Percentiles rank a stretch among this genome's conserved stretches.
phyloP scores from a whole-genome alignment of 306 rosid species.

The Rosa chinensis region DNA sequence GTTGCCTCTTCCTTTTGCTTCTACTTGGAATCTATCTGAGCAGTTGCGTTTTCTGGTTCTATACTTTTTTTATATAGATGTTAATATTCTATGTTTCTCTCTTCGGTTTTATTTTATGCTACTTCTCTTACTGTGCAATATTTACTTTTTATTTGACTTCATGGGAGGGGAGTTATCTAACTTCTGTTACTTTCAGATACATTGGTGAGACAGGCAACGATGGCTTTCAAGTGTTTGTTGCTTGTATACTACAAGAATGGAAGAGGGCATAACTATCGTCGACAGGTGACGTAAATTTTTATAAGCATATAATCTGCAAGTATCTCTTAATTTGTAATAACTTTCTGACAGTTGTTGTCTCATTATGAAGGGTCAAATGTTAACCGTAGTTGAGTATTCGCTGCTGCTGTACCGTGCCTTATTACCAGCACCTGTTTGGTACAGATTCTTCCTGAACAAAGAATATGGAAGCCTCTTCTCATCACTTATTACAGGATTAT shows the following conservation, averaged over 20 bases:
- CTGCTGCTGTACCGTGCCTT: slow-evolving; percentile 77
- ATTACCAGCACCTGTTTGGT: slow-evolving; percentile 91
- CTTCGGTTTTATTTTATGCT: slow-evolving; percentile 5
- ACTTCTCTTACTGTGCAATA: background rate
- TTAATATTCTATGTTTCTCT: slow-evolving; percentile 7
- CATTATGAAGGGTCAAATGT: slow-evolving; percentile 71
- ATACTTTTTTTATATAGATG: background rate
- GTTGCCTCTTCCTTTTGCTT: background rate
- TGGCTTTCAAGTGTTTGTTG: slow-evolving; percentile 86
- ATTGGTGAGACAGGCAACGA: slow-evolving; percentile 70
- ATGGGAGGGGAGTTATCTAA: background rate
- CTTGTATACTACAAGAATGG: slow-evolving; percentile 78
- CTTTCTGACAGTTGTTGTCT: slow-evolving; percentile 34
- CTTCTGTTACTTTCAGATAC: slow-evolving; percentile 56
- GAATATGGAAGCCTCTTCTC: slow-evolving; percentile 89
- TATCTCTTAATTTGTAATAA: slow-evolving; percentile 23
- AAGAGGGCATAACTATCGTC: slow-evolving; percentile 77
- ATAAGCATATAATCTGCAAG: background rate
- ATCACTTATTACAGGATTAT: slow-evolving; percentile 80
- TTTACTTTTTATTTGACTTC: background rate
- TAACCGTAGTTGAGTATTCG: slow-evolving; percentile 72
- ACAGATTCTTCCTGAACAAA: slow-evolving; percentile 80
- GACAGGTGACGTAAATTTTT: slow-evolving; percentile 51
- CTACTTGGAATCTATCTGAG: background rate
- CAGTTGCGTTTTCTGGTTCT: background rate